Conservation (phyloP, 768 basidiomycete species). For the Tubosaeta brunneosetosa region DNA sequence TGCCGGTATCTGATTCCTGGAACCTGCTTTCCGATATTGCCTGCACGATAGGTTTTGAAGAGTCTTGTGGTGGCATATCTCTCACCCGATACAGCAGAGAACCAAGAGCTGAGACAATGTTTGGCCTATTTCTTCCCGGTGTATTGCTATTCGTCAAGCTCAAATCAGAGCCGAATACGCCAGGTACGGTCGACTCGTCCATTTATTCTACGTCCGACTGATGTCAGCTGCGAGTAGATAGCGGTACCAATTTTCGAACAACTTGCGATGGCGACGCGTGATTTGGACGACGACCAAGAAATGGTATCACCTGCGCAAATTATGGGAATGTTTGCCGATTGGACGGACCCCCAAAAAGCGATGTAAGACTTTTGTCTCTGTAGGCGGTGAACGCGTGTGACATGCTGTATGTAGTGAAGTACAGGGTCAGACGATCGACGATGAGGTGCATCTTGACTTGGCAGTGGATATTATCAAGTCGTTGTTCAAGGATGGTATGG, state of each 20-base stretch:
- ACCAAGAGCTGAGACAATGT: constrained; percentile 82
- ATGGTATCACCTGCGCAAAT: constrained; percentile 73
- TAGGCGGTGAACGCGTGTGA: background rate
- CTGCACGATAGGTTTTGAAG: constrained; percentile 38
- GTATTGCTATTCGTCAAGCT: constrained; percentile 75
- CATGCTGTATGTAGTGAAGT: constrained; percentile 32
- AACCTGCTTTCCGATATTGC: background rate
- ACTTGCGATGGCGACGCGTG: constrained; percentile 52
- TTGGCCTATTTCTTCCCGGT: constrained; percentile 82
- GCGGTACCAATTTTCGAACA: constrained; percentile 66
- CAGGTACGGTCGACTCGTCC: constrained; percentile 25
- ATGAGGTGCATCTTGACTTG: constrained; percentile 50
- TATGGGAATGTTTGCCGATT: constrained; percentile 76
- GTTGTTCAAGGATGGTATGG: constrained; percentile 44
- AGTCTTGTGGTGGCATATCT: constrained; percentile 60
- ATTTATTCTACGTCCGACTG: background rate
- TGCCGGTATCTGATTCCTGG: background rate
- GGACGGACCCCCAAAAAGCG: constrained; percentile 80
- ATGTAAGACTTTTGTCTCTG: constrained; percentile 37
- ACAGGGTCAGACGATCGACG: constrained; percentile 36
- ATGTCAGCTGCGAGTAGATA: constrained; percentile 41
- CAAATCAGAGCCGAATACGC: constrained; percentile 71
- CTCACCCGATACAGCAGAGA: constrained; percentile 73
- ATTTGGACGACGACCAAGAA: constrained; percentile 66
- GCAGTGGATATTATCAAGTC: constrained; percentile 48